Evolutionary conservation across 352 stramenopile species (phyloP).

Genomic region (Phytopythium boreale): DNA sequence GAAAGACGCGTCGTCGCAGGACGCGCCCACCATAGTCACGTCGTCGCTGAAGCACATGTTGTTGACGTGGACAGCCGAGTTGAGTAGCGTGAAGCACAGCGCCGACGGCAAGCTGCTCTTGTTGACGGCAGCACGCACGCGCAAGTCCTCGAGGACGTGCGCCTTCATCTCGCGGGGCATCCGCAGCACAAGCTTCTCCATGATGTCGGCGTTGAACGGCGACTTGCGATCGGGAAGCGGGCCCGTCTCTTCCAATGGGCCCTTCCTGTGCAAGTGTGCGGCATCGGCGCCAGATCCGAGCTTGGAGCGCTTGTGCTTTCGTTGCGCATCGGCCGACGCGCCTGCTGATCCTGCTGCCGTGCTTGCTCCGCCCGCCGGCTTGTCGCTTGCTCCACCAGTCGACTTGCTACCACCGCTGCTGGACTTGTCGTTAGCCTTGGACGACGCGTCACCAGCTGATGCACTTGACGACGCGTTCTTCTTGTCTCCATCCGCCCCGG

Average conservation of each 20-base stretch:
- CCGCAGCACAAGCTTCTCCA: slow-evolving; percentile 81
- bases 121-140: slow-evolving; percentile 45
- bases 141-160: slow-evolving; percentile 62
- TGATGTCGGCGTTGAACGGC: slow-evolving; percentile 62
- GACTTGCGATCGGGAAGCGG: slow-evolving; percentile 68
- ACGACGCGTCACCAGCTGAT: slow-evolving; percentile 17
- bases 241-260: slow-evolving; percentile 48
- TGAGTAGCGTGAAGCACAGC: slow-evolving; percentile 78
- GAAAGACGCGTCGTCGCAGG: slow-evolving; percentile 71
- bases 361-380: slow-evolving; percentile 7
- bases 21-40: slow-evolving; percentile 70
- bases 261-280: slow-evolving; percentile 38
- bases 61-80: slow-evolving; percentile 75
- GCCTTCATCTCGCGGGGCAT: slow-evolving; percentile 62
- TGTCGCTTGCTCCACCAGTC: slow-evolving; percentile 11
- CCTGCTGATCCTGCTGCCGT: slow-evolving; percentile 1
- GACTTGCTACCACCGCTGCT: slow-evolving; percentile 1
- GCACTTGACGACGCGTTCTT: slow-evolving; percentile 21
- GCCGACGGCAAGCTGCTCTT: slow-evolving; percentile 57
- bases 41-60: slow-evolving; percentile 83
- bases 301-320: slow-evolving; percentile 62
- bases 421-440: slow-evolving; percentile 4
- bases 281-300: slow-evolving; percentile 6
- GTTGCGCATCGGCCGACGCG: slow-evolving; percentile 28
- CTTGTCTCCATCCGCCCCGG: slow-evolving; percentile 38